Percentiles rank a stretch among this genome's conserved stretches.
phyloP scores from a whole-genome alignment of 2,329 filamentous ascomycete species.

The Calonectria honghensis region DNA sequence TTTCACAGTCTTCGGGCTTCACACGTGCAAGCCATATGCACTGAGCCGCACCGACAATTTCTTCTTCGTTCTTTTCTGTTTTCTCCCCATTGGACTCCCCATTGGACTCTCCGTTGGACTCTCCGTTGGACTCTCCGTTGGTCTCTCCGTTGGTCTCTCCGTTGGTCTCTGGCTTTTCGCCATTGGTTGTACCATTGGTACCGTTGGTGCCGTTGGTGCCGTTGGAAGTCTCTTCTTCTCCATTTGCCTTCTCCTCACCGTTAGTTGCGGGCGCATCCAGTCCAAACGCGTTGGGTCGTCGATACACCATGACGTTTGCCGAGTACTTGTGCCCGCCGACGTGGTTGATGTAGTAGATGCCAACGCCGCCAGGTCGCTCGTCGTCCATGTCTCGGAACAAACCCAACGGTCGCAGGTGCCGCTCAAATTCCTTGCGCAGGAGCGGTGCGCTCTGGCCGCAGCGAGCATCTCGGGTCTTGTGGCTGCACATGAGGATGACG shows the following conservation, averaged over 20 bases:
- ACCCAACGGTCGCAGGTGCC: conserved; percentile 89
- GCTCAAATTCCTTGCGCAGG: conserved; percentile 90
- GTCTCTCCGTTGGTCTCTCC: conserved; percentile 53
- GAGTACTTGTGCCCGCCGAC: conserved; percentile 98
- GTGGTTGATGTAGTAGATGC: conserved; percentile 97
- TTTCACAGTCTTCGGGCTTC: conserved; percentile 92
- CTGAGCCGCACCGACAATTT: conserved; percentile 81
- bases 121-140: conserved; percentile 52
- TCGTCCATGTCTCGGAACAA: conserved; percentile 92
- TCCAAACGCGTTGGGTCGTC: conserved; percentile 76
- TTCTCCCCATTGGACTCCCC: conserved; percentile 54
- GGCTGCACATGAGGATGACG: conserved; percentile 94
- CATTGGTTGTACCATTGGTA: conserved; percentile 46
- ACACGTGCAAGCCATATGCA: conserved; percentile 95
- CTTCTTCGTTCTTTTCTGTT: conserved; percentile 42
- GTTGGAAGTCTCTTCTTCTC: conserved; percentile 28
- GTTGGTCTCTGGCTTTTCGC: conserved; percentile 55
- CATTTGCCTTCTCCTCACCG: conserved; percentile 42
- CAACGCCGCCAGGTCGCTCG: conserved; percentile 91
- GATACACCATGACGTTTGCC: conserved; percentile 95
- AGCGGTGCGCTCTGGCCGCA: conserved; percentile 96
- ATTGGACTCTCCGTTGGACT: conserved; percentile 56
- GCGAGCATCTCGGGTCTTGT: conserved; percentile 93
- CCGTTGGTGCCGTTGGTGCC: conserved; percentile 40
- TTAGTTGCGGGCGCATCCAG: conserved; percentile 65